phyloP scores from a whole-genome alignment of 805 yeast species.

The Candida railenensis region DNA sequence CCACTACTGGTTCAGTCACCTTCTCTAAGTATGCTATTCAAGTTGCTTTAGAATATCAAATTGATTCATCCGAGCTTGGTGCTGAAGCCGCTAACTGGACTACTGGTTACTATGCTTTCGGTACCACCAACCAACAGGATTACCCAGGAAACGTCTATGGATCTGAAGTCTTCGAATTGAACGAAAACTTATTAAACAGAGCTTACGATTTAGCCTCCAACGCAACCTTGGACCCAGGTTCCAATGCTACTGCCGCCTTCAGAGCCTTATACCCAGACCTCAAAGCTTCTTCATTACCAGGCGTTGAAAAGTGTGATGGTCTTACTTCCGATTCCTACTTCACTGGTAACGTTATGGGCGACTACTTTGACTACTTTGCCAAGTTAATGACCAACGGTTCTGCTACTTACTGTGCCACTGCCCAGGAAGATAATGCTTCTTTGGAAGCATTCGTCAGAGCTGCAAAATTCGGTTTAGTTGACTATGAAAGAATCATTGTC shows the following conservation, averaged over 20 bases:
- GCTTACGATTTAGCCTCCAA: slow-evolving; percentile 51
- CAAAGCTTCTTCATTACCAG: slow-evolving; percentile 51
- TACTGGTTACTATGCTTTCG: slow-evolving; percentile 58
- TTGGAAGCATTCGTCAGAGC: slow-evolving; percentile 59
- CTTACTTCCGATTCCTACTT: slow-evolving; percentile 62
- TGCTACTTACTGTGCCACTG: slow-evolving; percentile 58
- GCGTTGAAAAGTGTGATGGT: slow-evolving; percentile 54
- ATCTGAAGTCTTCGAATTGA: slow-evolving; percentile 63
- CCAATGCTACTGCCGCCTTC: slow-evolving; percentile 41
- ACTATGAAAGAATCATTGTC: slow-evolving; percentile 55
- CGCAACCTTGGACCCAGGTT: slow-evolving; percentile 46
- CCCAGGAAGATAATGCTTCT: slow-evolving; percentile 68
- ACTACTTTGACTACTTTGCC: slow-evolving; percentile 50
- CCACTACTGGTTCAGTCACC: slow-evolving; percentile 60
- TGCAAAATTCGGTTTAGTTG: slow-evolving; percentile 53
- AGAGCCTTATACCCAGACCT: slow-evolving; percentile 48
- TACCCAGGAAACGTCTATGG: slow-evolving; percentile 60
- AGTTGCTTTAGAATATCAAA: slow-evolving; percentile 58
- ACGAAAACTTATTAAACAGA: slow-evolving; percentile 56
- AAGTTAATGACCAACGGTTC: slow-evolving; percentile 55
- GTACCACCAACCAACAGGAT: slow-evolving; percentile 46
- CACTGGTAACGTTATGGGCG: slow-evolving; percentile 51
- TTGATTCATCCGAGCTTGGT: slow-evolving; percentile 47
- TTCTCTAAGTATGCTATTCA: slow-evolving; percentile 62
- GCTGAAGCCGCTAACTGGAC: slow-evolving; percentile 48